Evolutionary conservation across 2,329 filamentous ascomycete species (phyloP).

Genomic region (Monascus ruber): DNA sequence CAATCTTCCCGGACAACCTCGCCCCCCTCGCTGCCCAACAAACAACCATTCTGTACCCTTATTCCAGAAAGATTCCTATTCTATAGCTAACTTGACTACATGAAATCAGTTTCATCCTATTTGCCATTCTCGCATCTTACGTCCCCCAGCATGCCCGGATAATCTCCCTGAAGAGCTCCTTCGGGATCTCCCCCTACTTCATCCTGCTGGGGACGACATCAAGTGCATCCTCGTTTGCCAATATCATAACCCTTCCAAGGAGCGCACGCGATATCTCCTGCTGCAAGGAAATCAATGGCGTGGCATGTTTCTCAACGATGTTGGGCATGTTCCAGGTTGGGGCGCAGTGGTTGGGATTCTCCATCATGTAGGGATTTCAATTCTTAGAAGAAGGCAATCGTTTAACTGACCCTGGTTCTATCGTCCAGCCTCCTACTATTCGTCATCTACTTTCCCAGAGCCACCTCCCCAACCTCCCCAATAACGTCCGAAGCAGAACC

Average conservation of each 20-base stretch:
- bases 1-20: conserved; percentile 1
- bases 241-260: conserved; percentile 78
- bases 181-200: conserved; percentile 92
- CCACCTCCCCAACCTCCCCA: conserved; percentile 38
- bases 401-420: neutral
- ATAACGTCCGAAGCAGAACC: conserved; percentile 19
- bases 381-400: neutral
- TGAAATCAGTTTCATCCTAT: conserved; percentile 53
- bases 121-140: conserved; percentile 87
- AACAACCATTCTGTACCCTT: conserved; percentile 1
- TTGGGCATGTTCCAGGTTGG: conserved; percentile 86
- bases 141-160: conserved; percentile 91
- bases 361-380: conserved; percentile 58
- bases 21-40: conserved; percentile 10
- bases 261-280: conserved; percentile 76
- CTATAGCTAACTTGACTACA: too few relatives aligned
- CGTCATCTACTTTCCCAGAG: conserved; percentile 78
- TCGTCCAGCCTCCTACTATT: conserved; percentile 70
- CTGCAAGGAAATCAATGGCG: conserved; percentile 67
- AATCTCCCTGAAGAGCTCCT: conserved; percentile 70
- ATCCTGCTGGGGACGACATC: conserved; percentile 88
- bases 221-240: conserved; percentile 77
- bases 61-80: too few relatives aligned
- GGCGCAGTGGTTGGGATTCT: conserved; percentile 84
- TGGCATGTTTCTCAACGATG: conserved; percentile 75